phyloP scores from a whole-genome alignment of 1,139 yeast genomes.

The Pichia terricola region DNA sequence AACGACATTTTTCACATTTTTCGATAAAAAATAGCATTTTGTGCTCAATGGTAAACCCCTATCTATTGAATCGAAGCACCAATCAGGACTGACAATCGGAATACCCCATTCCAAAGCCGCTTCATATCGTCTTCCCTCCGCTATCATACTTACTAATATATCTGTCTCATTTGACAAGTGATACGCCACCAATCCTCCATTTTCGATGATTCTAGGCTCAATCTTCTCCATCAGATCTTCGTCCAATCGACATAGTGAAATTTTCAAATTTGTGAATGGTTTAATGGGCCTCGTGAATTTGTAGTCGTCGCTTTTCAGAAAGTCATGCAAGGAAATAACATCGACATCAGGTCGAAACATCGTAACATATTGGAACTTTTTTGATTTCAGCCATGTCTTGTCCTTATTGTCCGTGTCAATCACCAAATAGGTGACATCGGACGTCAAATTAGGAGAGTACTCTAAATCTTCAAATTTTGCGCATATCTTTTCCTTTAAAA shows the following conservation, averaged over 20 bases:
- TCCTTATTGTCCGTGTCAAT: slow-evolving; percentile 14
- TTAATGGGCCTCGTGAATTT: slow-evolving; percentile 2
- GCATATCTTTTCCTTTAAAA: not conserved
- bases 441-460: slow-evolving; percentile 20
- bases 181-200: slow-evolving; percentile 52
- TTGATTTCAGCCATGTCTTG: slow-evolving; percentile 19
- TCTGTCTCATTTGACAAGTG: slow-evolving; percentile 43
- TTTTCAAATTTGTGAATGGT: slow-evolving; percentile 18
- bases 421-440: slow-evolving; percentile 18
- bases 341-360: slow-evolving; percentile 48
- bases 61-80: slow-evolving; percentile 57
- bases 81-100: slow-evolving; percentile 63
- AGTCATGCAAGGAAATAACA: slow-evolving; percentile 39
- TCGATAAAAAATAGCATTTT: slow-evolving; percentile 32
- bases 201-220: slow-evolving; percentile 30
- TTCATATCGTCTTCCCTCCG: slow-evolving; percentile 49
- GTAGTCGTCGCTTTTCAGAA: slow-evolving; percentile 17
- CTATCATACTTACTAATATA: slow-evolving; percentile 43
- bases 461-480: slow-evolving; percentile 6
- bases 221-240: slow-evolving; percentile 22
- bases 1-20: slow-evolving; percentile 9
- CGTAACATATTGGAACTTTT: slow-evolving; percentile 38
- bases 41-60: slow-evolving; percentile 50
- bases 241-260: slow-evolving; percentile 20
- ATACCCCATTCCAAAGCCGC: slow-evolving; percentile 60